These are phyloP conservation scores for Alternaria dauci DNA, from an alignment of 2,329 filamentous ascomycete species.

Conservation along the genomic window DNA sequence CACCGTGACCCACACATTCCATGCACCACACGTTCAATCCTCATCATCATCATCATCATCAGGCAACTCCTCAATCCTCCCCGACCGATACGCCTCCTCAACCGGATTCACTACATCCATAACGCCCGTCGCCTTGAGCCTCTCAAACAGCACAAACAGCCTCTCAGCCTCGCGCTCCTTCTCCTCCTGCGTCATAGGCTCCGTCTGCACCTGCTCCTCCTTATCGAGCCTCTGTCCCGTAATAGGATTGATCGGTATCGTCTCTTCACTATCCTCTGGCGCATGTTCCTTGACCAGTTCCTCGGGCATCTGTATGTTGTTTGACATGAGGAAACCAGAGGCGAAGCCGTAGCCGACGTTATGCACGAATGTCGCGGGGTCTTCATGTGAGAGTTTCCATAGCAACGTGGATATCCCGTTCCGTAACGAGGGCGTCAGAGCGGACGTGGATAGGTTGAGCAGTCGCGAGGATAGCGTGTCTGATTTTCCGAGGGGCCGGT, in stretches of 20 bases:
- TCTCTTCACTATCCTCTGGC: conserved; percentile 36
- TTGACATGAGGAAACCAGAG: conserved; percentile 85
- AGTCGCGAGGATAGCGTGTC: conserved; percentile 78
- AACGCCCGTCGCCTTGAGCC: conserved; percentile 77
- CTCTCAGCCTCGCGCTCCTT: conserved; percentile 91
- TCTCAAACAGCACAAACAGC: conserved; percentile 89
- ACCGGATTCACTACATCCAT: conserved; percentile 83
- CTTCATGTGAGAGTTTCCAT: conserved; percentile 85
- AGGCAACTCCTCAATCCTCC: conserved; percentile 72
- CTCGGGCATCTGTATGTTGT: conserved; percentile 79
- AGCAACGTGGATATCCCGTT: conserved; percentile 79
- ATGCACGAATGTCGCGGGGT: conserved; percentile 80
- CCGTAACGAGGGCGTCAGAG: conserved; percentile 74
- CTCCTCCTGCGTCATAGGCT: conserved; percentile 88
- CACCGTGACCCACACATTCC: too few species aligned
- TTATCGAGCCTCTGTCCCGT: conserved; percentile 82
- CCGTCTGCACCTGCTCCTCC: conserved; percentile 66
- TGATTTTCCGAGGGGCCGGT: conserved; percentile 77
- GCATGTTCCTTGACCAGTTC: conserved; percentile 67
- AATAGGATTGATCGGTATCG: conserved; percentile 74
- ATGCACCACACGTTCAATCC: background rate
- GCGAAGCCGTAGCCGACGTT: conserved; percentile 97
- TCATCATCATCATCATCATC: conserved; percentile 62
- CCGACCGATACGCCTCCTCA: conserved; percentile 71
- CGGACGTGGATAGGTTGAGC: conserved; percentile 78